phyloP scores from a whole-genome alignment of 768 basidiomycete genomes.

The Crepidotus variabilis region DNA sequence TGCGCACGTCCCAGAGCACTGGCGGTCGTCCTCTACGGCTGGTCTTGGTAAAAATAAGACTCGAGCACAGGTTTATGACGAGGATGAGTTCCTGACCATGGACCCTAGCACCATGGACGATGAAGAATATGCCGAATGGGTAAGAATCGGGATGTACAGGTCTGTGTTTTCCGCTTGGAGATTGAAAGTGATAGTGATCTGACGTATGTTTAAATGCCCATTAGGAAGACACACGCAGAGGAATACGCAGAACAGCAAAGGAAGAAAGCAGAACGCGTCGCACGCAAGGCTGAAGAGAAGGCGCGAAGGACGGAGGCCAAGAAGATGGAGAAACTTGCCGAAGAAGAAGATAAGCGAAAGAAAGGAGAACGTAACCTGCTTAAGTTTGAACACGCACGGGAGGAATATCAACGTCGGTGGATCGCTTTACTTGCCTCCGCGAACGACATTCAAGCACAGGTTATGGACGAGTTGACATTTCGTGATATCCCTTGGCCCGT shows the following conservation, averaged over 20 bases:
- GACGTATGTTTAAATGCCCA: background rate
- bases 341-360: slow-evolving; percentile 11
- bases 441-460: slow-evolving; percentile 13
- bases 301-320: slow-evolving; percentile 49
- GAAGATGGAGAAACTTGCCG: slow-evolving; percentile 50
- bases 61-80: slow-evolving; percentile 20
- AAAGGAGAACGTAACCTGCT: slow-evolving; percentile 44
- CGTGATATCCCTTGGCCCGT: slow-evolving; percentile 76
- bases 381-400: slow-evolving; percentile 41
- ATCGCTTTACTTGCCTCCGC: slow-evolving; percentile 37
- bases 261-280: slow-evolving; percentile 48
- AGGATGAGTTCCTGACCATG: slow-evolving; percentile 38
- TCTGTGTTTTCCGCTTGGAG: slow-evolving; percentile 23
- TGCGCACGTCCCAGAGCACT: slow-evolving; percentile 70
- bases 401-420: slow-evolving; percentile 59
- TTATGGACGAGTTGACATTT: slow-evolving; percentile 35
- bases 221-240: slow-evolving; percentile 63
- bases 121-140: slow-evolving; percentile 86
- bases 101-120: slow-evolving; percentile 65
- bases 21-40: slow-evolving; percentile 34
- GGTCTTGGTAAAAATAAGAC: slow-evolving; percentile 19
- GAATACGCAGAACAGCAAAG: slow-evolving; percentile 62
- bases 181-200: background rate
- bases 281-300: slow-evolving; percentile 51
- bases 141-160: slow-evolving; percentile 84